Evolutionary conservation across 371 early-diverging fungal genomes (phyloP).

Genomic region (Zopfochytrium polystomum): DNA sequence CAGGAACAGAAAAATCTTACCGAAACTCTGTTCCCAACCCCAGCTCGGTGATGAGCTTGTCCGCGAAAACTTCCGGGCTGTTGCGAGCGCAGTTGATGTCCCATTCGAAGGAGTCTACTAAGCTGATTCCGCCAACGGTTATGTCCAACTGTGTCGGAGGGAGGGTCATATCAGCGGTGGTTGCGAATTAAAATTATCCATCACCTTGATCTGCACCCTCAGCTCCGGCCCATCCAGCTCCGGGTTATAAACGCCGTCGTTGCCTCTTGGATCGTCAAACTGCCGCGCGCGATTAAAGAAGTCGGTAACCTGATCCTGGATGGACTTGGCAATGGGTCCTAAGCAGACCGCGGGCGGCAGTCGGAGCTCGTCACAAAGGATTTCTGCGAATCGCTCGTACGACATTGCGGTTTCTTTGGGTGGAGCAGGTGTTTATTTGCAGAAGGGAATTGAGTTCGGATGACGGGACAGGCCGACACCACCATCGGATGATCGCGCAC

Average conservation of each 20-base stretch:
- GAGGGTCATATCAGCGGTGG: too few species aligned
- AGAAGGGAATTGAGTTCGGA: too few species aligned
- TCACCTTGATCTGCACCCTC: slow-evolving; percentile 58
- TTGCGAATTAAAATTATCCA: slow-evolving; percentile 15
- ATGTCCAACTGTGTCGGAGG: slow-evolving; percentile 68
- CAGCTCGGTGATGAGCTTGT: slow-evolving; percentile 60
- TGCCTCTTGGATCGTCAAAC: too few species aligned
- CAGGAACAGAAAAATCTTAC: slow-evolving; percentile 41
- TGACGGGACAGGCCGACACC: background rate
- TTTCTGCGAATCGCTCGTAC: slow-evolving; percentile 88
- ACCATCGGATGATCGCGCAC: background rate
- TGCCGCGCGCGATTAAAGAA: background rate
- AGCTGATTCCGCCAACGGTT: slow-evolving; percentile 71
- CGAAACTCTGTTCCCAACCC: slow-evolving; percentile 74
- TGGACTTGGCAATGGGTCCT: slow-evolving; percentile 75
- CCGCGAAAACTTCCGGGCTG: slow-evolving; percentile 75
- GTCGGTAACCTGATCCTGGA: slow-evolving; percentile 64
- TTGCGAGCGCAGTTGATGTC: slow-evolving; percentile 72
- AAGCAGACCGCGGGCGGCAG: slow-evolving; percentile 48
- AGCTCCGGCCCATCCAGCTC: slow-evolving; percentile 38
- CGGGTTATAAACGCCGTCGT: slow-evolving; percentile 30
- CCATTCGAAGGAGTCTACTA: slow-evolving; percentile 93
- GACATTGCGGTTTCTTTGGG: slow-evolving; percentile 71
- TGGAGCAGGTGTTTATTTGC: too few species aligned
- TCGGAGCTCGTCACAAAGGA: slow-evolving; percentile 83